phyloP scores from a whole-genome alignment of 257 asterid species.

The Perilla frutescens region DNA sequence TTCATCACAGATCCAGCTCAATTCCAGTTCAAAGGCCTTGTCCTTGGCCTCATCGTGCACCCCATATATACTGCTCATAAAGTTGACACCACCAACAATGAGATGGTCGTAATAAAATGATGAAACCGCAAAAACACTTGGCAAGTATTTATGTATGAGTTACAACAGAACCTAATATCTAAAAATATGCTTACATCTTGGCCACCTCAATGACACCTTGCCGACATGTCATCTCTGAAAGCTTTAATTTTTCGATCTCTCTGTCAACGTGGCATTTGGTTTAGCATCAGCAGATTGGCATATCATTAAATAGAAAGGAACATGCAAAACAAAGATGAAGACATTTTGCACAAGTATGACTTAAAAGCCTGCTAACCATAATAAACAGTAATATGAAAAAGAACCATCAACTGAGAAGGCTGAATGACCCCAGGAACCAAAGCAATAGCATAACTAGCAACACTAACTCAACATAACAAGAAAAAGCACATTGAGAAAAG shows the following conservation, averaged over 20 bases:
- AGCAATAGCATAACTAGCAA: conserved; percentile 19
- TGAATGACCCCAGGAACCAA: not conserved
- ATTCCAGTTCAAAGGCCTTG: conserved; percentile 86
- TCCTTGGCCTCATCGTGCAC: conserved; percentile 93
- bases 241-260: conserved; percentile 90
- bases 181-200: conserved; percentile 68
- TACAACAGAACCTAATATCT: conserved; percentile 2
- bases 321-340: conserved; percentile 14
- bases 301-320: conserved; percentile 5
- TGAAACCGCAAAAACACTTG: not conserved
- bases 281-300: conserved; percentile 32
- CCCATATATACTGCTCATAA: conserved; percentile 67
- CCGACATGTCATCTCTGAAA: conserved; percentile 93
- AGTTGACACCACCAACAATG: not conserved
- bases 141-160: not conserved
- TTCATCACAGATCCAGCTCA: conserved; percentile 93
- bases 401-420: not conserved
- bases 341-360: not conserved
- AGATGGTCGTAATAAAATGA: not conserved
- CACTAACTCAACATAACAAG: conserved; percentile 15
- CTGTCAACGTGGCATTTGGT: conserved; percentile 46
- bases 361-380: not conserved
- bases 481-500: not conserved
- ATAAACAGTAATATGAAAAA: not conserved
- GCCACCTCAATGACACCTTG: conserved; percentile 96